A percentile compares a stretch with the other conserved stretches of the same genome.
These are phyloP conservation scores for Hippophae rhamnoides DNA, from an alignment of 306 rosid genomes.

Conservation along the genomic window DNA sequence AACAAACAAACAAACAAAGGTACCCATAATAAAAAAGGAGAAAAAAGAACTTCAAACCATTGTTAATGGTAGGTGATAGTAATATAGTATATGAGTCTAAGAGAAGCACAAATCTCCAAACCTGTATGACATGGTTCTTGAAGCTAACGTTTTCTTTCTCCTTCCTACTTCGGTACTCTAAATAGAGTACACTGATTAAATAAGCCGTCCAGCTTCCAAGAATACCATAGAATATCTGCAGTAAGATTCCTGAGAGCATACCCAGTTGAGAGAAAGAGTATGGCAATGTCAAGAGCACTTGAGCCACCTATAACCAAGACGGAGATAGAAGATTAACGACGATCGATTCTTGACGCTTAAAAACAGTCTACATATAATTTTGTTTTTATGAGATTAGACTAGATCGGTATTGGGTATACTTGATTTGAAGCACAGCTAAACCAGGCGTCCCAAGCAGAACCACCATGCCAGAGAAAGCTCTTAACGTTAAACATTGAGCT, in stretches of 20 bases:
- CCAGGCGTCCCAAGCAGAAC: constrained; percentile 99
- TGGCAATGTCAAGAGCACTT: constrained; percentile 89
- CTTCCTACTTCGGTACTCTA: constrained; percentile 76
- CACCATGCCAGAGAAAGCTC: constrained; percentile 87
- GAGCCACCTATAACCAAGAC: constrained; percentile 57
- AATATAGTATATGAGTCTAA: neutral
- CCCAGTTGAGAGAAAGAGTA: constrained; percentile 98
- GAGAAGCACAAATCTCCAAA: constrained; percentile 3
- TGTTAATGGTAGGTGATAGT: neutral
- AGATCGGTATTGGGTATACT: constrained; percentile 30
- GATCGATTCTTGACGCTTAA: neutral
- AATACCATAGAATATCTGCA: constrained; percentile 78
- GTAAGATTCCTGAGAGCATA: constrained; percentile 62
- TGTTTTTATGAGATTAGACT: neutral
- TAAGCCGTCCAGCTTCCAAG: constrained; percentile 99
- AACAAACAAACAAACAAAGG: too few species aligned
- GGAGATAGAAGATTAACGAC: neutral
- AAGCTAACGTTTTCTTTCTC: constrained; percentile 83
- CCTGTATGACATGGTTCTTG: constrained; percentile 98
- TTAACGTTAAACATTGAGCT: constrained; percentile 45
- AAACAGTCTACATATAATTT: neutral
- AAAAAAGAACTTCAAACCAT: neutral
- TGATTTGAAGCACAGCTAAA: constrained; percentile 98
- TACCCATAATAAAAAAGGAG: too few species aligned
- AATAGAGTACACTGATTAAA: constrained; percentile 79